Evolutionary conservation across 495 filamentous ascomycete species (phyloP).

Genomic region (Penicillium desertorum): DNA sequence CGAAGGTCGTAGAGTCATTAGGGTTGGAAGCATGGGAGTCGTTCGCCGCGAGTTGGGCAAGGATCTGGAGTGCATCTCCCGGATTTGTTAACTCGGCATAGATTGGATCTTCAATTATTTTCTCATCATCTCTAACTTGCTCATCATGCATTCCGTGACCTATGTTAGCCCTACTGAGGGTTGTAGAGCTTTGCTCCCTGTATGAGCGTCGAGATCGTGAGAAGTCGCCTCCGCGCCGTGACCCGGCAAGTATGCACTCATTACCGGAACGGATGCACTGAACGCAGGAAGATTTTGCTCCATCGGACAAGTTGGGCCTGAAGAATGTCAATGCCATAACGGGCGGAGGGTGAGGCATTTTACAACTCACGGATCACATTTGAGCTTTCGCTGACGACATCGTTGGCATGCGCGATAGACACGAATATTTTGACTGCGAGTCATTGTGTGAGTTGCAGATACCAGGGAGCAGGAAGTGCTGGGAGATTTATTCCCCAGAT

Average conservation of each 20-base stretch:
- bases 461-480: no score
- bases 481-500: no score
- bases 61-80: conserved; percentile 7
- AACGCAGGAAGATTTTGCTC: background rate
- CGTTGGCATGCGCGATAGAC: conserved; percentile 8
- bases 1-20: background rate
- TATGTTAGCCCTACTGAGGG: background rate
- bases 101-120: conserved; percentile 1
- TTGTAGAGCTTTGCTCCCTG: background rate
- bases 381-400: conserved; percentile 5
- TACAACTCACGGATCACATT: conserved; percentile 9
- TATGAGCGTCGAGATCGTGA: conserved; percentile 1
- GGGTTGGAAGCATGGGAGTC: background rate
- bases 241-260: conserved; percentile 4
- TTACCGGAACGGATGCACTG: conserved; percentile 1
- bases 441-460: background rate
- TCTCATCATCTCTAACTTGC: background rate
- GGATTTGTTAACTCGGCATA: conserved; percentile 11
- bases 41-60: conserved; percentile 4
- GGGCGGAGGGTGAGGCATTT: no score
- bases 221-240: conserved; percentile 6
- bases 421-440: conserved; percentile 9
- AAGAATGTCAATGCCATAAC: no score
- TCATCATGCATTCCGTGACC: background rate
- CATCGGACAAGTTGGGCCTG: no score